A percentile compares a stretch with the other conserved stretches of the same genome.
Conservation (phyloP, 2,329 filamentous ascomycete genomes). For the Amylocarpus encephaloides region DNA sequence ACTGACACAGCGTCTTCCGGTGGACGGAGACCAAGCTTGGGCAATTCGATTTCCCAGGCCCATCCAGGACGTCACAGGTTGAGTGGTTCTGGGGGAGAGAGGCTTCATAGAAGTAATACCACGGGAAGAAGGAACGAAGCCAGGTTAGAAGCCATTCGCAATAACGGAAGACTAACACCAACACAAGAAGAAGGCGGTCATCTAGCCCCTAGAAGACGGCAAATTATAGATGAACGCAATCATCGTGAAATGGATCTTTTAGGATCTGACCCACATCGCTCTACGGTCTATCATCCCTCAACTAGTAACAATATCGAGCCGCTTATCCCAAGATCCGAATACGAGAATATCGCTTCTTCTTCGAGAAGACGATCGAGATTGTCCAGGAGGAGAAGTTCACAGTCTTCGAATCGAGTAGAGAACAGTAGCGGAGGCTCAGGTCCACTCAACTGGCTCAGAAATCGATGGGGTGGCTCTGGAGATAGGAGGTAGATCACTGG, state of each 20-base stretch:
- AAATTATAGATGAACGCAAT: slow-evolving; percentile 4
- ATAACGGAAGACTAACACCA: slow-evolving; percentile 16
- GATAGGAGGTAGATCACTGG: slow-evolving; percentile 3
- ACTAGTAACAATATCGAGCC: background rate
- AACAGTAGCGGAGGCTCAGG: background rate
- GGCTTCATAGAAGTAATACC: slow-evolving; percentile 13
- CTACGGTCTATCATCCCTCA: no score
- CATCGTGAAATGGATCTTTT: background rate
- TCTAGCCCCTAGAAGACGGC: slow-evolving; percentile 7
- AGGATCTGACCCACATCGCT: no score
- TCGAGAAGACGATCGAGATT: background rate
- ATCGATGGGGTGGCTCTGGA: background rate
- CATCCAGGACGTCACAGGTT: slow-evolving; percentile 17
- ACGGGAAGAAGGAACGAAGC: slow-evolving; percentile 22
- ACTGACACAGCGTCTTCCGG: slow-evolving; percentile 17
- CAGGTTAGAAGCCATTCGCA: slow-evolving; percentile 26
- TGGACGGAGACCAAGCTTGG: slow-evolving; percentile 15
- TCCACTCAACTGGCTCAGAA: background rate
- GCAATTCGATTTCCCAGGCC: slow-evolving; percentile 8
- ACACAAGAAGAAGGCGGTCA: slow-evolving; percentile 11
- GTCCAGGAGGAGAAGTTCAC: background rate
- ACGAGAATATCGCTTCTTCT: background rate
- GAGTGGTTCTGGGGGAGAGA: slow-evolving; percentile 6
- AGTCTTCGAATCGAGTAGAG: background rate
- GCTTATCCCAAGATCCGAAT: background rate